Conservation (phyloP, 1,284 basidiomycete species). For the Leccinum cinnamomeum region DNA sequence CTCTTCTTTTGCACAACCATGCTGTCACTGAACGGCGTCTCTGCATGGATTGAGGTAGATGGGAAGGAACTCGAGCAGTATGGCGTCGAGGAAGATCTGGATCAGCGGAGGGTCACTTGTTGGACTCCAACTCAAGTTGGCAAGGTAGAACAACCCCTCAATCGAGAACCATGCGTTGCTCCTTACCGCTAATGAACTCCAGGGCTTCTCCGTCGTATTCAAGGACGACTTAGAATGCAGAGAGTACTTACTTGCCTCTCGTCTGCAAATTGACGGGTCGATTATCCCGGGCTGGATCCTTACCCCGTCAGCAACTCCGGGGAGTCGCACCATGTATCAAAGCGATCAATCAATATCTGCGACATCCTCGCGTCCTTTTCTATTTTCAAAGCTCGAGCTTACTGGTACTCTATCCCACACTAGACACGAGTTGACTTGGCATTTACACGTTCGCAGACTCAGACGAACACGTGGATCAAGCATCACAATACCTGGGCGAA, state of each 20-base stretch:
- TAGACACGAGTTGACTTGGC: not conserved
- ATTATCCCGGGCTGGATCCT: conserved; percentile 5
- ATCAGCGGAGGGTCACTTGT: conserved; percentile 32
- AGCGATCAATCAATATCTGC: conserved; percentile 8
- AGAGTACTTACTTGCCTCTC: conserved; percentile 15
- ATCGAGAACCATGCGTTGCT: conserved; percentile 2
- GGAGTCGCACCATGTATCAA: conserved; percentile 10
- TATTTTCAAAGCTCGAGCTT: conserved; percentile 34
- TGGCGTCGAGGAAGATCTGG: conserved; percentile 27
- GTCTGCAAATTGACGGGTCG: conserved; percentile 22
- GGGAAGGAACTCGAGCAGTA: conserved; percentile 32
- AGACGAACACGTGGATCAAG: conserved; percentile 27
- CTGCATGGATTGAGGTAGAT: conserved; percentile 37
- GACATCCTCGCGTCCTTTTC: conserved; percentile 25
- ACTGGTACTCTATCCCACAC: conserved; percentile 28
- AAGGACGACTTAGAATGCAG: conserved; percentile 17
- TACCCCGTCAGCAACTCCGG: not conserved
- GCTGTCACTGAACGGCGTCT: conserved; percentile 29
- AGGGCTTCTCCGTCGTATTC: conserved; percentile 23
- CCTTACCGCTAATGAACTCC: conserved; percentile 3
- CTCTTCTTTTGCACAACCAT: conserved; percentile 10
- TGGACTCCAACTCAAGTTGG: conserved; percentile 40
- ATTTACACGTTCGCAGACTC: conserved; percentile 29
- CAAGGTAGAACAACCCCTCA: conserved; percentile 31
- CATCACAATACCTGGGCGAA: conserved; percentile 14